These are phyloP conservation scores for Gleditsia sinensis DNA, from an alignment of 306 rosid species.

Conservation along the genomic window DNA sequence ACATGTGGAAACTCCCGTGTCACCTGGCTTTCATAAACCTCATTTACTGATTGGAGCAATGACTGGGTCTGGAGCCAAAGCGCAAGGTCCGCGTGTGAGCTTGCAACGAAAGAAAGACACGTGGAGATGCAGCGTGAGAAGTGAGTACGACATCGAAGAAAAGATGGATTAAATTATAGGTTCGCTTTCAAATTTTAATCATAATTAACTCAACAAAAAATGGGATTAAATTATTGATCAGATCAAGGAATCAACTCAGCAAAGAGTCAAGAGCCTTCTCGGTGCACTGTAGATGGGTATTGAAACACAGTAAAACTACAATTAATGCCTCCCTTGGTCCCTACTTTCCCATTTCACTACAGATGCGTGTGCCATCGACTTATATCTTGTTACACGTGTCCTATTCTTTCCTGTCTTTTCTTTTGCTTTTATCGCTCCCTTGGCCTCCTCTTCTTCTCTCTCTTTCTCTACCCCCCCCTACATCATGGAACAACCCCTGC, in stretches of 20 bases:
- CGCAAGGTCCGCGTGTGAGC: neutral
- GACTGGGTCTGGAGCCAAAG: neutral
- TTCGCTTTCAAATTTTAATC: neutral
- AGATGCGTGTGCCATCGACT: conserved; percentile 9
- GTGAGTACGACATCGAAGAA: neutral
- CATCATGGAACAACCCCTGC: neutral
- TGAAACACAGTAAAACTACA: neutral
- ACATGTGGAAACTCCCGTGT: neutral
- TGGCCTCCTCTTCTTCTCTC: neutral
- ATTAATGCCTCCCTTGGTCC: too few species aligned
- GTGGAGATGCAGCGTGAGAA: neutral
- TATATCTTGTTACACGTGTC: conserved; percentile 10
- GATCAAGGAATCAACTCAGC: too few species aligned
- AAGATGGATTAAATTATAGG: too few species aligned
- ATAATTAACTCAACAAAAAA: too few species aligned
- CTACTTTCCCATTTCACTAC: neutral
- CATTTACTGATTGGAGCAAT: neutral
- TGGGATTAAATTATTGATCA: too few species aligned
- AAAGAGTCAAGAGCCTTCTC: too few species aligned
- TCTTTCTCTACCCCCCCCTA: neutral
- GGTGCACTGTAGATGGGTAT: too few species aligned
- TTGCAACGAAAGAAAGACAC: neutral
- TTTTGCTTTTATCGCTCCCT: neutral
- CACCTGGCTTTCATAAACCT: neutral
- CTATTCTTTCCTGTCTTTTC: neutral